Percentiles rank a stretch among this genome's conserved stretches.
phyloP scores from a whole-genome alignment of 495 filamentous ascomycete genomes.

The Xylaria acuta region DNA sequence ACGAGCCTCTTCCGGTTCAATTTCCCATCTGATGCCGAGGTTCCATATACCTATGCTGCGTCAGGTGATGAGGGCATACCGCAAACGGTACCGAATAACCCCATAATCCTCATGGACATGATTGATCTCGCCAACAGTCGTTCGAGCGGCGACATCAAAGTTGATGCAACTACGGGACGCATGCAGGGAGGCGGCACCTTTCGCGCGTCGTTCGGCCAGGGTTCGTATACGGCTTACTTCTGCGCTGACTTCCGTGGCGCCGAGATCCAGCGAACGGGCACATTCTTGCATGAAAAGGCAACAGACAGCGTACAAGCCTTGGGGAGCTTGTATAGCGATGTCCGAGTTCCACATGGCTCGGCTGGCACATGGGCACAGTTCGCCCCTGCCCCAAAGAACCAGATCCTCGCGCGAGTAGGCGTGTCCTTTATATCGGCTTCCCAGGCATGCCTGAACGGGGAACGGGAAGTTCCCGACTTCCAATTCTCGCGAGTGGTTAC shows the following conservation, averaged over 20 bases:
- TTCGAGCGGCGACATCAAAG: conserved; percentile 61
- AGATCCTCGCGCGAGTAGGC: conserved; percentile 65
- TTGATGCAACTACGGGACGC: conserved; percentile 59
- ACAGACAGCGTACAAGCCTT: conserved; percentile 56
- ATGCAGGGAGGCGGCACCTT: conserved; percentile 70
- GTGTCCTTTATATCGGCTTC: conserved; percentile 69
- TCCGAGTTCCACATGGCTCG: conserved; percentile 58
- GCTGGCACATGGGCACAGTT: conserved; percentile 70
- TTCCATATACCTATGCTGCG: conserved; percentile 3
- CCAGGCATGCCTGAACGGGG: conserved; percentile 68
- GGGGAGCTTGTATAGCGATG: conserved; percentile 46
- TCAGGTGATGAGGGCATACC: background rate
- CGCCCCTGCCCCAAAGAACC: conserved; percentile 46
- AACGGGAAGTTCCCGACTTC: conserved; percentile 66
- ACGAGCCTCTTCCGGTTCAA: conserved; percentile 73
- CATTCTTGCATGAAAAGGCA: conserved; percentile 52
- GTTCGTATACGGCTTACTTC: conserved; percentile 64
- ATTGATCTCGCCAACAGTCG: conserved; percentile 67
- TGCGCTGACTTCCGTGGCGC: conserved; percentile 75
- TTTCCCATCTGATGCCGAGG: conserved; percentile 52
- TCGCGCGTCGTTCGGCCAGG: conserved; percentile 70
- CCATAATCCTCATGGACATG: conserved; percentile 68
- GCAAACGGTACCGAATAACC: conserved; percentile 54
- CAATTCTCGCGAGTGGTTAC: conserved; percentile 62
- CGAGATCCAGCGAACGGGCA: conserved; percentile 62